phyloP scores from a whole-genome alignment of 768 basidiomycete species.

The Hygrocybe punicea region DNA sequence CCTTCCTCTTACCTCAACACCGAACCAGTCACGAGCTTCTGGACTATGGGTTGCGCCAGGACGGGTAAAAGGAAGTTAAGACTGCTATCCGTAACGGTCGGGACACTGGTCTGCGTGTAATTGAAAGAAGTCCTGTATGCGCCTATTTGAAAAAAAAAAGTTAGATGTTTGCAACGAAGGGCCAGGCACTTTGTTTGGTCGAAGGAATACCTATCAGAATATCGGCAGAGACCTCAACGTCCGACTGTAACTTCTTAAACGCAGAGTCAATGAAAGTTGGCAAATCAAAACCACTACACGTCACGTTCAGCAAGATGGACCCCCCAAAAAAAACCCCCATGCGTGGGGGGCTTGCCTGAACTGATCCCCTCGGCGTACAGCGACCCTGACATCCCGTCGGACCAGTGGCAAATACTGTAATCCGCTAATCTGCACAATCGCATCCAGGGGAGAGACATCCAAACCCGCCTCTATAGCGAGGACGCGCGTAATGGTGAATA shows the following conservation, averaged over 20 bases:
- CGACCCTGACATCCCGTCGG: slow-evolving; percentile 20
- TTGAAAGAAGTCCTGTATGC: slow-evolving; percentile 59
- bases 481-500: slow-evolving; percentile 69
- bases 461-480: slow-evolving; percentile 64
- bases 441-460: slow-evolving; percentile 58
- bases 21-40: slow-evolving; percentile 61
- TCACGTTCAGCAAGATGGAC: background rate
- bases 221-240: slow-evolving; percentile 53
- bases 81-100: slow-evolving; percentile 57
- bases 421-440: slow-evolving; percentile 64
- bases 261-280: slow-evolving; percentile 61
- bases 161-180: background rate
- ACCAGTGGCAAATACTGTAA: slow-evolving; percentile 52
- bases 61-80: slow-evolving; percentile 64
- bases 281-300: slow-evolving; percentile 56
- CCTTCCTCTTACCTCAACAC: slow-evolving; percentile 43
- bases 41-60: slow-evolving; percentile 71
- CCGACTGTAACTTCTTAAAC: slow-evolving; percentile 60
- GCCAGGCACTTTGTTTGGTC: background rate
- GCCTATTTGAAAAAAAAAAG: slow-evolving; percentile 36
- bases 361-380: slow-evolving; percentile 42
- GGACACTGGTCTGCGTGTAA: slow-evolving; percentile 56
- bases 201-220: slow-evolving; percentile 57
- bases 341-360: slow-evolving; percentile 45
- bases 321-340: background rate